phyloP scores from a whole-genome alignment of 768 basidiomycete genomes.

The Boletus subcaerulescens region DNA sequence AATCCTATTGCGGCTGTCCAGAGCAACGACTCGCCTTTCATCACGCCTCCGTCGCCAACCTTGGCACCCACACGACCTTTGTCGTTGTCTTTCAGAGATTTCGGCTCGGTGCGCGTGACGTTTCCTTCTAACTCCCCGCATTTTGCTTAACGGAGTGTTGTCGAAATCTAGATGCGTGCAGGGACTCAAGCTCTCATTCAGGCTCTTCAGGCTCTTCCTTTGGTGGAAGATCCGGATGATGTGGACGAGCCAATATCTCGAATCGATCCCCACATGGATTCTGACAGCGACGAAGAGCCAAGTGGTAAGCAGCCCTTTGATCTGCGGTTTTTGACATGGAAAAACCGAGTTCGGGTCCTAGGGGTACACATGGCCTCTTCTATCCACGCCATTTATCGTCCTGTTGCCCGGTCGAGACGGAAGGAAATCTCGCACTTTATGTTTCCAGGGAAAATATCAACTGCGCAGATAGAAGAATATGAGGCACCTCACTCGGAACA shows the following conservation, averaged over 20 bases:
- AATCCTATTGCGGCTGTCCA: slow-evolving; percentile 10
- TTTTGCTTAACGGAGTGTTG: not conserved
- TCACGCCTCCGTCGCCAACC: slow-evolving; percentile 69
- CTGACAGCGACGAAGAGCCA: slow-evolving; percentile 65
- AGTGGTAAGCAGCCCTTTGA: slow-evolving; percentile 33
- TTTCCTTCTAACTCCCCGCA: not conserved
- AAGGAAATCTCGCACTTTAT: slow-evolving; percentile 25
- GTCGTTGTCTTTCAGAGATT: slow-evolving; percentile 56
- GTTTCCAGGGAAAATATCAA: slow-evolving; percentile 7
- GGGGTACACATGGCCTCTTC: slow-evolving; percentile 68
- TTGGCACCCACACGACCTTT: slow-evolving; percentile 42
- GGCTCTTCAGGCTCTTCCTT: slow-evolving; percentile 82
- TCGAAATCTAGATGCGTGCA: slow-evolving; percentile 63
- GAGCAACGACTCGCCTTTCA: slow-evolving; percentile 62
- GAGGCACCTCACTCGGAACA: slow-evolving; percentile 32
- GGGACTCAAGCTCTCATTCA: slow-evolving; percentile 90
- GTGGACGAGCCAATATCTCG: slow-evolving; percentile 57
- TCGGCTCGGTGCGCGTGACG: slow-evolving; percentile 59
- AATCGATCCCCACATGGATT: slow-evolving; percentile 39
- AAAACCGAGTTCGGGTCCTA: slow-evolving; percentile 19
- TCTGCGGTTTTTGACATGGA: not conserved
- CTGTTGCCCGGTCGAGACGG: slow-evolving; percentile 65
- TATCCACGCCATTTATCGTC: slow-evolving; percentile 84
- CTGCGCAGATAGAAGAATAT: slow-evolving; percentile 26
- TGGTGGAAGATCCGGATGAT: slow-evolving; percentile 66